Conservation (phyloP, 495 filamentous ascomycete genomes). For the Neurospora tetraspora region DNA sequence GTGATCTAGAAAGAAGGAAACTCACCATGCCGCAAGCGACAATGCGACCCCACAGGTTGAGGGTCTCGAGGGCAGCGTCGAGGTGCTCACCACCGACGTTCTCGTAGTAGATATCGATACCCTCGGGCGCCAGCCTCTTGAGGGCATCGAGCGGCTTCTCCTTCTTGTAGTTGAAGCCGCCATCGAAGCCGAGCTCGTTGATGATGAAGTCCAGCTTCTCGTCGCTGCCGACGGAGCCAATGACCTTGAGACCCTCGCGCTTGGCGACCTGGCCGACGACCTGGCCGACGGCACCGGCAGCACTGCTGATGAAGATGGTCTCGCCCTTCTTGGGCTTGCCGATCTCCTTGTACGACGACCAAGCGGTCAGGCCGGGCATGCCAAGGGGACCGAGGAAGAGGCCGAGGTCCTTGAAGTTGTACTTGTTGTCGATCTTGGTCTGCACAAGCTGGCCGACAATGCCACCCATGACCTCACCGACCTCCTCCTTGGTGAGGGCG, state of each 20-base stretch:
- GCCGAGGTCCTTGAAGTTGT: slow-evolving; percentile 49
- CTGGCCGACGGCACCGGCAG: slow-evolving; percentile 76
- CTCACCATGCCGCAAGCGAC: slow-evolving; percentile 45
- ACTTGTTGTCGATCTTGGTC: slow-evolving; percentile 47
- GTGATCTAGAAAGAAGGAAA: too few species aligned
- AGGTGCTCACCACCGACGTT: slow-evolving; percentile 89
- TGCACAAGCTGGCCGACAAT: slow-evolving; percentile 9
- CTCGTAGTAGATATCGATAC: slow-evolving; percentile 92
- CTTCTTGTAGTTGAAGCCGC: slow-evolving; percentile 61
- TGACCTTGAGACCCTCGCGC: slow-evolving; percentile 75
- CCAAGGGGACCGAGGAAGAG: slow-evolving; percentile 65
- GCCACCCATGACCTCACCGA: slow-evolving; percentile 4
- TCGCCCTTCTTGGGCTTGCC: slow-evolving; percentile 80
- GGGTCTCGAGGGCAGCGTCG: slow-evolving; percentile 58
- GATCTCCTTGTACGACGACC: slow-evolving; percentile 70
- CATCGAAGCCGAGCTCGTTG: slow-evolving; percentile 58
- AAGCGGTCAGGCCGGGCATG: slow-evolving; percentile 84
- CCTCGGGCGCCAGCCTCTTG: slow-evolving; percentile 63
- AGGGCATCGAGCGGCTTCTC: slow-evolving; percentile 61
- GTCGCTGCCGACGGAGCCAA: slow-evolving; percentile 56
- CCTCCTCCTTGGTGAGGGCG: slow-evolving; percentile 23
- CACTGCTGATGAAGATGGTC: slow-evolving; percentile 77
- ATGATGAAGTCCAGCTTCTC: slow-evolving; percentile 59
- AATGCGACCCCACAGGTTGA: slow-evolving; percentile 66
- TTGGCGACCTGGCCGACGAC: slow-evolving; percentile 80